Evolutionary conservation across 2,329 filamentous ascomycete genomes (phyloP), one percentile per base, ranked within the genome.

Genomic region (Saccharata proteae): DNA sequence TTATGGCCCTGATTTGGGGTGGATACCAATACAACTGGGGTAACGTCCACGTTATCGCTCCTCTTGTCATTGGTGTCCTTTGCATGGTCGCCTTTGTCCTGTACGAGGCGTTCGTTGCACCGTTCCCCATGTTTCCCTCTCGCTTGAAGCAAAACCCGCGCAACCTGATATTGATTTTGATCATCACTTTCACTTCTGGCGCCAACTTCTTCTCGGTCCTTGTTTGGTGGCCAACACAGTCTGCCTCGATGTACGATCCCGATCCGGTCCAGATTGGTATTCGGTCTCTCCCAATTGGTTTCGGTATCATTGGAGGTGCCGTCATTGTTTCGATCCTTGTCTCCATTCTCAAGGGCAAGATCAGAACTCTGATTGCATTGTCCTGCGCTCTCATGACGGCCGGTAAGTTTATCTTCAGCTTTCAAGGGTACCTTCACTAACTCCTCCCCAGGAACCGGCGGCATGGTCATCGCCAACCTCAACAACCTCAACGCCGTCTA

Each of bases 331-430:
- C 80, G 2, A 59, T 62, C 38, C 55, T 77, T 3, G 58, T 80
- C 15, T 69, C 67, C 14, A 49, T 67, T 6, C 64, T 71, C 41
- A 62, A 62, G 23, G 74, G 74, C 9, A 65, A 66, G 35, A 77
- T 73, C 42, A 68, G 67, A 35, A 61, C 64, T 37, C 56, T 80
- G 27, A 64, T 80, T 54, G 66, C 78, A 30, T 51, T 63, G 17
- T 69, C 69, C 37, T 74, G 68, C 3, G 48, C 67, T 6, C 41
- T 78, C 16, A 80, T 80, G 76, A 80, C 77, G 1, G 73, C 71
- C 13, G 72, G 31, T 35, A 35, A n/a, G 38, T 34, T 16, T n/a
- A n/a, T n/a, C n/a, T n/a, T n/a, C n/a, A n/a, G n/a, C n/a, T n/a
- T n/a, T n/a, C n/a, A n/a, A n/a, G n/a, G n/a, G n/a, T n/a, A n/a